Base-by-base conservation (phyloP, 306 rosid genomes). In the Crotalaria pallida region DNA sequence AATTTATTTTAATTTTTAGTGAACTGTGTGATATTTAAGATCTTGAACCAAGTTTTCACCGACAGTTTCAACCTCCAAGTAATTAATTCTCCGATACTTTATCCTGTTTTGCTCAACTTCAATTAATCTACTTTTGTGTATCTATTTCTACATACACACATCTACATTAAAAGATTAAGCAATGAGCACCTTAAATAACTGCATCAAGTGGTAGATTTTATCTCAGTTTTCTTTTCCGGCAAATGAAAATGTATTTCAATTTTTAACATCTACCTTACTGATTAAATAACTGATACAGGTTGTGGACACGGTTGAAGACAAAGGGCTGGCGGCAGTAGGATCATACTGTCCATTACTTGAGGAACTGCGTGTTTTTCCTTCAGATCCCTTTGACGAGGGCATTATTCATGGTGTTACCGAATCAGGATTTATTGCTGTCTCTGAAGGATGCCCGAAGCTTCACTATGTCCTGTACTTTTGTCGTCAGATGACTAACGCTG, bases 281-380 rank as follows among this genome's bases (percentile, higher is more conserved):
- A 40, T 33, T 50, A 50, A 52, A 61, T 79, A 76, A 43, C 55
- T 74, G 67, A 65, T 77, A 40, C 82, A 91, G 97, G 91, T 91
- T 57, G 77, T 85, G 65, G 97, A 91, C 81, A 85, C 91, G 0
- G 88, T 91, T 40, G 91, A 85, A 79, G 97, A 91, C 81, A 87
- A 80, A 78, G 97, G 97, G 58, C 80, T 88, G 48, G 87, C 86
- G 73, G 97, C 97, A 7, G 91, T 88, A 21, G 96, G 97, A 72
- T 65, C 76, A 17, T 58, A 80, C 44, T 88, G 97, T 80, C 96
- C 97, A 58, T 58, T 87, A 75, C 91, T 91, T 10, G 96, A 91
- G 88, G 97, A 92, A 55, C 88, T 92, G 51, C 91, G 96, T 24
- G 96, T 92, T 65, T 89, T 87, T 71, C 97, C 97, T 16, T 71